These are phyloP conservation scores for Hypoxylon rickii DNA, from an alignment of 495 filamentous ascomycete species.

Conservation along the genomic window DNA sequence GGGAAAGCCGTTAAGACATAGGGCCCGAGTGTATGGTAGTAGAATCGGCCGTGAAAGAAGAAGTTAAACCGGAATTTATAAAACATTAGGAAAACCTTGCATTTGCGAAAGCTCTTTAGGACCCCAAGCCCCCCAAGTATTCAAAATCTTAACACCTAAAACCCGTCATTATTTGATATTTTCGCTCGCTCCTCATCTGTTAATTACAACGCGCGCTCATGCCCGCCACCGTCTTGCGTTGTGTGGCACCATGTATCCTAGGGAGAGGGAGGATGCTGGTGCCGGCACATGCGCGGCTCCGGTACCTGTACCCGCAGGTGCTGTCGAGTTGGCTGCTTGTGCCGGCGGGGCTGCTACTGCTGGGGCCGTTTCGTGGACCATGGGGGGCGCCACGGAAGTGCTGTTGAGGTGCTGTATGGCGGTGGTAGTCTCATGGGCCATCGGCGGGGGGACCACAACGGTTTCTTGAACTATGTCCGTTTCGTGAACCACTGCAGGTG, in stretches of 20 bases:
- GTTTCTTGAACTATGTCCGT: too few relatives aligned
- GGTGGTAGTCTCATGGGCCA: background rate
- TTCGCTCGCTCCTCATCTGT: background rate
- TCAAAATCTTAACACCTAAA: slow-evolving; percentile 9
- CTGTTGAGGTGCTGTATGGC: background rate
- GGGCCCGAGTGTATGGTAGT: background rate
- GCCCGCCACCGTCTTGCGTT: slow-evolving; percentile 19
- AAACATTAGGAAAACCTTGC: slow-evolving; percentile 25
- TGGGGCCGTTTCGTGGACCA: slow-evolving; percentile 8
- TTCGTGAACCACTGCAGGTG: slow-evolving; percentile 8
- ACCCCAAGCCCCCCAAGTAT: background rate
- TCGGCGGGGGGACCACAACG: background rate
- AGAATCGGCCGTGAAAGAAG: slow-evolving; percentile 5
- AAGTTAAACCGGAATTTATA: slow-evolving; percentile 11
- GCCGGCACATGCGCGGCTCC: background rate
- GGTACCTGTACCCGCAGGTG: background rate
- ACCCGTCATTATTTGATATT: slow-evolving; percentile 2
- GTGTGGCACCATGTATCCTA: slow-evolving; percentile 24
- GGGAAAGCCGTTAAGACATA: background rate
- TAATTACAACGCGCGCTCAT: background rate
- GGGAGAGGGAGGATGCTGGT: slow-evolving; percentile 12
- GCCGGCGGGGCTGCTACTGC: background rate
- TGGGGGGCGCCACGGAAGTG: slow-evolving; percentile 6
- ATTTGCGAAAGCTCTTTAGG: slow-evolving; percentile 7
- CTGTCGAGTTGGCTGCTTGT: background rate